Evolutionary conservation across 1,284 basidiomycete genomes (phyloP).

Genomic region (Trametes pubescens): DNA sequence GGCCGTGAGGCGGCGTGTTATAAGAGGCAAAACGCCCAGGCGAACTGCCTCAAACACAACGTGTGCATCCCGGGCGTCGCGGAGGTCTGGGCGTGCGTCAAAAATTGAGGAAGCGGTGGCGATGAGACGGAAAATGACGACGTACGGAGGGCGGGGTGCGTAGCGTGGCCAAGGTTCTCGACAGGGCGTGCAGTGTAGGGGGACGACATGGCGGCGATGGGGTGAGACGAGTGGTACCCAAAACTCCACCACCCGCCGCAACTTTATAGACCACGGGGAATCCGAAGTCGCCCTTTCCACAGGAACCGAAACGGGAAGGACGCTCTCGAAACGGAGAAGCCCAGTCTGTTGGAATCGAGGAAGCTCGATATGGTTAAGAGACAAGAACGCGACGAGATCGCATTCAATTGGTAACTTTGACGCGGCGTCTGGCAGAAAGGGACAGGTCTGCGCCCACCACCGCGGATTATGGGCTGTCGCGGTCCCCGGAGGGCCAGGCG

Average conservation of each 20-base stretch:
- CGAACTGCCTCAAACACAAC: conserved; percentile 79
- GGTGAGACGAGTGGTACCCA: conserved; percentile 28
- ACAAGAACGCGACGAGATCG: conserved; percentile 33
- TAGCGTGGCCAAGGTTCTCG: conserved; percentile 36
- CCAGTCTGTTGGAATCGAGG: conserved; percentile 33
- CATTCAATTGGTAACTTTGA: conserved; percentile 35
- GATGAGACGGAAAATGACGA: conserved; percentile 4
- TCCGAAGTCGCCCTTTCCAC: conserved; percentile 36
- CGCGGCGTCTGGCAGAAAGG: conserved; percentile 30
- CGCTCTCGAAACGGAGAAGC: conserved; percentile 38
- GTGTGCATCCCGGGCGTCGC: conserved; percentile 65
- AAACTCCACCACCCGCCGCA: conserved; percentile 31
- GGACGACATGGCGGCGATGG: conserved; percentile 31
- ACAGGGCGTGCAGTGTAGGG: conserved; percentile 28
- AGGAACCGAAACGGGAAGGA: conserved; percentile 41
- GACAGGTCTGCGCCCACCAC: conserved; percentile 17
- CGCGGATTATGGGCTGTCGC: not conserved
- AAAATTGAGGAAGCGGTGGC: conserved; percentile 1
- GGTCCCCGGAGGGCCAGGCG: conserved; percentile 18
- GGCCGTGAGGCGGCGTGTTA: conserved; percentile 70
- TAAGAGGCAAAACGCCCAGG: conserved; percentile 70
- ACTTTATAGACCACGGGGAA: conserved; percentile 41
- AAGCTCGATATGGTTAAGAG: conserved; percentile 31
- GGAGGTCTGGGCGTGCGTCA: conserved; percentile 58
- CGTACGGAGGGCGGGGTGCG: conserved; percentile 44